A percentile compares a stretch with the other conserved stretches of the same genome.
phyloP scores from a whole-genome alignment of 371 early-diverging fungal genomes.

The Zancudomyces culisetae region DNA sequence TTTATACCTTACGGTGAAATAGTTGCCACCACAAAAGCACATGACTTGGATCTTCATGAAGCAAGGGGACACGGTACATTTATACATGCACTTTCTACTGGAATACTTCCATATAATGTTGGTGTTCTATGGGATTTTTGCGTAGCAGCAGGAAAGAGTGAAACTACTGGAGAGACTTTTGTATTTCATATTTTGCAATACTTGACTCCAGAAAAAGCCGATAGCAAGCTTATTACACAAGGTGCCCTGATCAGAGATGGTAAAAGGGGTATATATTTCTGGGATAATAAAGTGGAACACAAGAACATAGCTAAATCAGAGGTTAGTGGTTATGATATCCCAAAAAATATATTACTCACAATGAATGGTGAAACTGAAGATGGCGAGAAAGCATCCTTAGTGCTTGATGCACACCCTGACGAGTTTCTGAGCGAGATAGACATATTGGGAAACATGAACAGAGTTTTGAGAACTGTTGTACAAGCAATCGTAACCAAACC shows the following conservation, averaged over 20 bases:
- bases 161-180: neutral
- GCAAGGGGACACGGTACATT: constrained; percentile 57
- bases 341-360: constrained; percentile 41
- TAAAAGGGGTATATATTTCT: constrained; percentile 45
- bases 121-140: constrained; percentile 69
- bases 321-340: constrained; percentile 65
- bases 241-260: constrained; percentile 49
- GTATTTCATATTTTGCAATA: constrained; percentile 56
- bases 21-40: constrained; percentile 46
- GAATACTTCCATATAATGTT: constrained; percentile 65
- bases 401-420: constrained; percentile 34
- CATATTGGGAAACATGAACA: constrained; percentile 72
- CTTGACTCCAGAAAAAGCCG: constrained; percentile 54
- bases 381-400: constrained; percentile 42
- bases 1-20: constrained; percentile 62
- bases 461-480: constrained; percentile 65
- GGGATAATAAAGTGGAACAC: constrained; percentile 35
- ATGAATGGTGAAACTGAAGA: constrained; percentile 56
- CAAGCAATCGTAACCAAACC: constrained; percentile 85
- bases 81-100: constrained; percentile 60
- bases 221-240: constrained; percentile 45
- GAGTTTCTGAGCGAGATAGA: constrained; percentile 61
- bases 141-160: constrained; percentile 33
- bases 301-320: constrained; percentile 27
- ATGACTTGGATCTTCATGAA: constrained; percentile 21